These are phyloP conservation scores for Cytospora leucostoma DNA, from an alignment of 2,329 filamentous ascomycete genomes.

Conservation along the genomic window DNA sequence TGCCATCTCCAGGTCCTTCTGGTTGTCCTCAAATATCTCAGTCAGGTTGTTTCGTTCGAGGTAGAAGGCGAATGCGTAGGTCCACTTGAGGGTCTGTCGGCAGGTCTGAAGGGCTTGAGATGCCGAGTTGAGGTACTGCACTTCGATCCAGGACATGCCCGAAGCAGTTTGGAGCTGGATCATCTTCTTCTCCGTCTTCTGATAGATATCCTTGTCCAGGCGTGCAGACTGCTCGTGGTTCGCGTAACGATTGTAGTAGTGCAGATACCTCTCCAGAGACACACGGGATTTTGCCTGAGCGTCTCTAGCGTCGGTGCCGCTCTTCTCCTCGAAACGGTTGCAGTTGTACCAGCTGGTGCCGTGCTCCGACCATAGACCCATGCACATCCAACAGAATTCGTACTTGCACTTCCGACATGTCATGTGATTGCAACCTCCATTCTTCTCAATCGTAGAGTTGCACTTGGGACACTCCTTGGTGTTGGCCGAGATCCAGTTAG, in stretches of 20 bases:
- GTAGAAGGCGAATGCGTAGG: constrained; percentile 97
- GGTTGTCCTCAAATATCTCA: constrained; percentile 97
- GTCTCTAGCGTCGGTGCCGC: constrained; percentile 83
- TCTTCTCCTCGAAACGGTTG: constrained; percentile 96
- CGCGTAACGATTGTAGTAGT: constrained; percentile 98
- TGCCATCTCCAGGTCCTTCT: constrained; percentile 95
- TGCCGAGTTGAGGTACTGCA: constrained; percentile 92
- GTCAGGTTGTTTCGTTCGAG: constrained; percentile 94
- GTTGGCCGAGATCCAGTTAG: constrained; percentile 99
- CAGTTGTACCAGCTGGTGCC: constrained; percentile 99
- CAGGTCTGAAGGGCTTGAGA: constrained; percentile 94
- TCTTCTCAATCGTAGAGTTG: constrained; percentile 97
- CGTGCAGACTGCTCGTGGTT: constrained; percentile 98
- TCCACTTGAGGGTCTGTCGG: constrained; percentile 99
- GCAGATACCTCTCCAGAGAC: constrained; percentile 91
- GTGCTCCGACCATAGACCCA: constrained; percentile 98
- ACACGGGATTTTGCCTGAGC: constrained; percentile 89
- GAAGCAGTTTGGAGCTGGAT: constrained; percentile 90
- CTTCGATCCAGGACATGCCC: constrained; percentile 98
- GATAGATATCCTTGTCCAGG: constrained; percentile 91
- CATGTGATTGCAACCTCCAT: constrained; percentile 97
- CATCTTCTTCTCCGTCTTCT: constrained; percentile 99
- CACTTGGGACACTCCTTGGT: constrained; percentile 98
- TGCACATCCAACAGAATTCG: constrained; percentile 99
- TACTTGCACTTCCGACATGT: constrained; percentile 94